Evolutionary conservation across 228 moss, liverwort and hornwort species (phyloP), one percentile per base, ranked within the genome.

Genomic region (Sphagnum fallax): DNA sequence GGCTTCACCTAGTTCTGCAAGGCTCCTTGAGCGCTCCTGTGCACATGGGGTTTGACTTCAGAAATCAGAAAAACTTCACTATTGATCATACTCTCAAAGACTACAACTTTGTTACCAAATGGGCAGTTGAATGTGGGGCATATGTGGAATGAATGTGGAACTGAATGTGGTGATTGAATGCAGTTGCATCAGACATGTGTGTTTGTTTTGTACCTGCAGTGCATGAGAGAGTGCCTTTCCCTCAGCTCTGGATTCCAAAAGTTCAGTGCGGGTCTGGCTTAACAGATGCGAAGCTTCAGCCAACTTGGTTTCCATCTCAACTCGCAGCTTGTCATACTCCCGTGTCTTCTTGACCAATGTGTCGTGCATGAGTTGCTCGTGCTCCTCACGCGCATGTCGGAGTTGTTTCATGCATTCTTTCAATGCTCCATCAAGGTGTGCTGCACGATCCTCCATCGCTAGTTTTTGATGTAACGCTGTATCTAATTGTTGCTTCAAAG

Each of bases 351-450:
- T 87, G 61, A 87, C 70, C 58, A 84, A 60, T 16, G 75, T 81
- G 57, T 87, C 87, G 47, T 84, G 79, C 59, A 87, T 77, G 51
- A 80, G 83, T 70, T 84, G 87, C 75, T 87, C 87, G 65, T 87
- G 84, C 59, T 87, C 87, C 79, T 87, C 87, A 47, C 81, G 70
- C 5, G 79, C 78, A 66, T 79, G 83, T 66, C 87, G 67, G 63
- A 87, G 70, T 72, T 87, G 87, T 75, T 87, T 87, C 87, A 87
- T 79, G 51, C 83, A 81, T 74, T 87, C 87, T 72, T 84, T 87
- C 70, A 87, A 72, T 13, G 87, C 87, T 53, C 87, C 87, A 65
- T 87, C 87, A 76, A 87, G 69, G 69, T 87, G 87, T 10, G 83
- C 76, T 59, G 79, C 87, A 61, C 84, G 81, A 68, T 79, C 87